A percentile compares a stretch with the other conserved stretches of the same genome.
These are phyloP conservation scores for Colletotrichum endophyticum DNA, from an alignment of 2,329 filamentous ascomycete genomes.

Conservation along the genomic window DNA sequence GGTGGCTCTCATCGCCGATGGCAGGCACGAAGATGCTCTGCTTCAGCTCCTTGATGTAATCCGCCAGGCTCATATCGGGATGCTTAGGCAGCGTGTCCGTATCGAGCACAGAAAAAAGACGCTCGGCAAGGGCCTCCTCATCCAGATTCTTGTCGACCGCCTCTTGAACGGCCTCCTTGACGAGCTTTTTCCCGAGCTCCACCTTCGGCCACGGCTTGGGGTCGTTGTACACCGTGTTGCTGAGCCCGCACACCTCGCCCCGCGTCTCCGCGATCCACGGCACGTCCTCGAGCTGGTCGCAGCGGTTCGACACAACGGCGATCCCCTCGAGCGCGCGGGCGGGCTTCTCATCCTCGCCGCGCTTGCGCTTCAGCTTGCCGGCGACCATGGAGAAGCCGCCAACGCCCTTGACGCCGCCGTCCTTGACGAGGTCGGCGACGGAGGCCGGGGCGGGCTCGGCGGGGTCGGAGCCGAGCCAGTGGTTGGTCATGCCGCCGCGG, in stretches of 20 bases:
- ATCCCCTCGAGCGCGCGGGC: constrained; percentile 47
- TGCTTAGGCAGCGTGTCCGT: constrained; percentile 57
- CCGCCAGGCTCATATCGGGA: constrained; percentile 50
- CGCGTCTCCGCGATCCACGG: constrained; percentile 61
- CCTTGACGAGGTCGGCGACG: constrained; percentile 56
- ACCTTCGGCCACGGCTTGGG: constrained; percentile 67
- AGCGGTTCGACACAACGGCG: constrained; percentile 68
- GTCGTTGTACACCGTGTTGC: constrained; percentile 64
- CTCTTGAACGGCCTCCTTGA: constrained; percentile 46
- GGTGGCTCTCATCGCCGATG: constrained; percentile 55
- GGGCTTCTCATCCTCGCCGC: constrained; percentile 6
- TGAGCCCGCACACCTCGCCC: constrained; percentile 62
- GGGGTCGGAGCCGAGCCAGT: constrained; percentile 59
- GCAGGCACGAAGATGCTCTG: constrained; percentile 67
- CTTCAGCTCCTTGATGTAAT: constrained; percentile 58
- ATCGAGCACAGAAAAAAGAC: constrained; percentile 61
- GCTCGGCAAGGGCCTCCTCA: constrained; percentile 55
- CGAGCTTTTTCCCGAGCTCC: constrained; percentile 51
- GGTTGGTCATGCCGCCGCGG: constrained; percentile 68
- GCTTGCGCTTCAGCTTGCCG: constrained; percentile 55
- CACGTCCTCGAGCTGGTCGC: constrained; percentile 56
- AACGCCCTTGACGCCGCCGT: constrained; percentile 61
- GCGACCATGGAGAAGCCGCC: constrained; percentile 73
- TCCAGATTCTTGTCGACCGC: constrained; percentile 37
- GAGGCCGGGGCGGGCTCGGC: constrained; percentile 55